These are phyloP conservation scores for Glonium stellatum DNA, from an alignment of 495 filamentous ascomycete species.

Conservation along the genomic window DNA sequence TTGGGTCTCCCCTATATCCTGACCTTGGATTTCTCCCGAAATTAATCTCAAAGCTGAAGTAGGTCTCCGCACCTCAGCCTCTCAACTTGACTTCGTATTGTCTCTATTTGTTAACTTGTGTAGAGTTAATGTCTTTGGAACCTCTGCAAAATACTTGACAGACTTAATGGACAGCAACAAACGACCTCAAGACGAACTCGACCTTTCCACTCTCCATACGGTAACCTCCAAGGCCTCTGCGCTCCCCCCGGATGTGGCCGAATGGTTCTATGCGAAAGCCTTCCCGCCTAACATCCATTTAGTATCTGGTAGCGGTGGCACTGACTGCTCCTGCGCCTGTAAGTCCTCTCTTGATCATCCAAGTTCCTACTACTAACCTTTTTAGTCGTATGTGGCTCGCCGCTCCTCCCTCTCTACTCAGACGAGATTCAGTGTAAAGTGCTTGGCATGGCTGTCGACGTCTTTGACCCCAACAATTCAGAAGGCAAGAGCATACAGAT, in stretches of 20 bases:
- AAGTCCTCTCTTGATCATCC: background rate
- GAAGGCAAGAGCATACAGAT: background rate
- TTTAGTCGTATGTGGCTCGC: conserved; percentile 4
- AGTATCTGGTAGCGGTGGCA: conserved; percentile 1
- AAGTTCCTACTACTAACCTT: background rate
- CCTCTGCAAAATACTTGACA: conserved; percentile 1
- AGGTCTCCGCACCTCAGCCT: background rate
- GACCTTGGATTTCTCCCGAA: background rate
- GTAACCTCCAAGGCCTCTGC: background rate
- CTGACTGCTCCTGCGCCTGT: conserved; percentile 2
- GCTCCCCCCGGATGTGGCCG: conserved; percentile 4
- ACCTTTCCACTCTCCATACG: conserved; percentile 3
- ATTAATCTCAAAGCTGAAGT: conserved; percentile 1
- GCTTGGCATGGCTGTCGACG: conserved; percentile 4
- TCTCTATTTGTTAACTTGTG: background rate
- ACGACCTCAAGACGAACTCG: background rate
- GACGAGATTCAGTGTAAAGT: conserved; percentile 6
- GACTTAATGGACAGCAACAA: conserved; percentile 1
- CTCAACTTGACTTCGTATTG: too few relatives aligned
- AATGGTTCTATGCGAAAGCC: conserved; percentile 3
- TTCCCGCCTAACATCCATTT: background rate
- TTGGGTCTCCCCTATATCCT: conserved; percentile 6
- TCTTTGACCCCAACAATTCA: conserved; percentile 1
- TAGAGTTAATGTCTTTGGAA: conserved; percentile 2
- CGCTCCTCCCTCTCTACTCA: conserved; percentile 1